These are phyloP conservation scores for Dactylellina leptospora DNA, from an alignment of 2,329 filamentous ascomycete species.

Conservation along the genomic window DNA sequence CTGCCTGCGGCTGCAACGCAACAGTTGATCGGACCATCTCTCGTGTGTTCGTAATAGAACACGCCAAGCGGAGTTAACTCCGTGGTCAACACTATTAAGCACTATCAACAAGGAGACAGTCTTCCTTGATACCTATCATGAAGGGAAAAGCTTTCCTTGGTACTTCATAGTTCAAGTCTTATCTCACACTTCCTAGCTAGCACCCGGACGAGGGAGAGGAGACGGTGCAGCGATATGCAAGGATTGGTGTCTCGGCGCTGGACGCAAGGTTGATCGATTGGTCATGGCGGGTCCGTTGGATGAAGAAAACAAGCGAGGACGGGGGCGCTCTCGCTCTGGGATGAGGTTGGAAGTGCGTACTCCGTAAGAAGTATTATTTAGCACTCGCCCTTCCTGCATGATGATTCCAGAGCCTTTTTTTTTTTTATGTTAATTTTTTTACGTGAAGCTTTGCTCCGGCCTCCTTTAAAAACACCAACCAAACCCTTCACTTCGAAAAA, in stretches of 20 bases:
- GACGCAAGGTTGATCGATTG: slow-evolving; percentile 49
- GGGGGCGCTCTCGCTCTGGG: background rate
- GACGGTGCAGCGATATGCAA: slow-evolving; percentile 51
- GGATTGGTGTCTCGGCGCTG: slow-evolving; percentile 47
- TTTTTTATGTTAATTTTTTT: background rate
- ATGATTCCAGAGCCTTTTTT: slow-evolving; percentile 21
- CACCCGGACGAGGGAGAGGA: slow-evolving; percentile 22
- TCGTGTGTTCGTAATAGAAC: no score
- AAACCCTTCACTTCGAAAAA: slow-evolving; percentile 7
- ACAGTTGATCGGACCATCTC: no score
- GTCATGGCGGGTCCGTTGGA: slow-evolving; percentile 24
- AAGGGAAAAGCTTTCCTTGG: no score
- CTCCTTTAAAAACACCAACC: slow-evolving; percentile 22
- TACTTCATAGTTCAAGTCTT: no score
- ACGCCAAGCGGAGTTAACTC: no score
- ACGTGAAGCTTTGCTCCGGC: background rate
- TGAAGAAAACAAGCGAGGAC: slow-evolving; percentile 39
- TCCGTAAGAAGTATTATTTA: slow-evolving; percentile 15
- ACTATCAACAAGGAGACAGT: no score
- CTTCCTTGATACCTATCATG: no score
- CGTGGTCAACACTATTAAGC: no score
- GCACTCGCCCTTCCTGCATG: slow-evolving; percentile 29
- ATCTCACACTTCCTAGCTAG: slow-evolving; percentile 38
- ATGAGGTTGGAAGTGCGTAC: slow-evolving; percentile 39
- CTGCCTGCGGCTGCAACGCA: no score